Evolutionary conservation across 2,329 filamentous ascomycete species (phyloP).

Genomic region (Eurotiales sp.): DNA sequence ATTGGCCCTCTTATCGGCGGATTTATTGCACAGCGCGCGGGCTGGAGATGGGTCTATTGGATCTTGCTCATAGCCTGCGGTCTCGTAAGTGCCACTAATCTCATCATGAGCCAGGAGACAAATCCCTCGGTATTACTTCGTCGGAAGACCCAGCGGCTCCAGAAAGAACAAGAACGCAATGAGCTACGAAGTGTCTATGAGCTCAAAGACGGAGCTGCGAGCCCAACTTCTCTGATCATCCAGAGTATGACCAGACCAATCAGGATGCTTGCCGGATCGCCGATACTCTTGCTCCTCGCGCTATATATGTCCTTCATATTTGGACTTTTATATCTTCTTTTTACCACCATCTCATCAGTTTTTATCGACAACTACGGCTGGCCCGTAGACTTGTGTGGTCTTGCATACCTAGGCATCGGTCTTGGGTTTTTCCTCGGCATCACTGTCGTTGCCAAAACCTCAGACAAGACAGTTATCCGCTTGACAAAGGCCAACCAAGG

Average conservation of each 20-base stretch:
- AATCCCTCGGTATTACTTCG: conserved; percentile 38
- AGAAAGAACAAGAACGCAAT: conserved; percentile 36
- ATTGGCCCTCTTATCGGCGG: conserved; percentile 37
- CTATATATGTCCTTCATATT: conserved; percentile 51
- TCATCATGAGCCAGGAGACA: conserved; percentile 31
- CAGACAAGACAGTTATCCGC: conserved; percentile 26
- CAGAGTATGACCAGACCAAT: conserved; percentile 20
- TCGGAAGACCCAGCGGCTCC: conserved; percentile 29
- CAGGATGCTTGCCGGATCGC: conserved; percentile 49
- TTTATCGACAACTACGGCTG: conserved; percentile 48
- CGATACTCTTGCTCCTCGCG: conserved; percentile 50
- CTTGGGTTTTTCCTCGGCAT: conserved; percentile 37
- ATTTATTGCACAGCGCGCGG: conserved; percentile 37
- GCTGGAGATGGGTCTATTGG: conserved; percentile 50
- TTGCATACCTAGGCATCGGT: conserved; percentile 46
- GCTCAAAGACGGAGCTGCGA: conserved; percentile 14
- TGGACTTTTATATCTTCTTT: conserved; percentile 51
- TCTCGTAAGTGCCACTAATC: conserved; percentile 25
- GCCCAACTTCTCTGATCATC: conserved; percentile 25
- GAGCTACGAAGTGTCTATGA: conserved; percentile 29
- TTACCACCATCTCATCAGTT: conserved; percentile 49
- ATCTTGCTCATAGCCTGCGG: conserved; percentile 37
- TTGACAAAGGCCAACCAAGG: conserved; percentile 32
- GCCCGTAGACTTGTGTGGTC: conserved; percentile 40
- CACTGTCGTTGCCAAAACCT: conserved; percentile 31